A percentile compares a stretch with the other conserved stretches of the same genome.
Evolutionary conservation across 179 eudicot species (phyloP).

Genomic region (Patellifolia procumbens): DNA sequence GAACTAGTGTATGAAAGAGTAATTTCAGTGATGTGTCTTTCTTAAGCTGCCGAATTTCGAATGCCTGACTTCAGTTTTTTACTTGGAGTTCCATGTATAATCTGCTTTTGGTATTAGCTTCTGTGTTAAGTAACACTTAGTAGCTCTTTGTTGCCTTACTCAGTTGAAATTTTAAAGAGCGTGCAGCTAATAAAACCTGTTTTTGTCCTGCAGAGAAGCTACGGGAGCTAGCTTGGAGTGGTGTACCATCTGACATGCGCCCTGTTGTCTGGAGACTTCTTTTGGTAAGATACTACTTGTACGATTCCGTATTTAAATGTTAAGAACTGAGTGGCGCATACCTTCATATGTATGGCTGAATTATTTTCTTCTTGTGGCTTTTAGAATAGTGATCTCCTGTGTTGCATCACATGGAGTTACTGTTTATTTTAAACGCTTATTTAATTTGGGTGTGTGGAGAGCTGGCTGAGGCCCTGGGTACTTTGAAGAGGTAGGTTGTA

Average conservation of each 20-base stretch:
- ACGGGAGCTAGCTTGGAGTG: constrained; percentile 96
- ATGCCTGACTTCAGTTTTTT: neutral
- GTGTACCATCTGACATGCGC: constrained; percentile 87
- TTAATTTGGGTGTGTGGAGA: neutral
- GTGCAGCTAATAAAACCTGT: neutral
- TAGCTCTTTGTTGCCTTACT: constrained; percentile 10
- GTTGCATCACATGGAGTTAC: neutral
- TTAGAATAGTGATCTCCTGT: neutral
- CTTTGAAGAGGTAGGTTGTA: neutral
- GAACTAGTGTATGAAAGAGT: neutral
- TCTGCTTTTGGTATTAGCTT: neutral
- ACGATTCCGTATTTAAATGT: neutral
- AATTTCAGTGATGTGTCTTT: neutral
- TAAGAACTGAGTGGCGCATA: neutral
- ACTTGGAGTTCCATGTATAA: neutral
- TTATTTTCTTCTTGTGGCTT: neutral
- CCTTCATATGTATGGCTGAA: neutral
- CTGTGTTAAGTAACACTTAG: neutral
- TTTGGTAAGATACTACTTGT: constrained; percentile 53
- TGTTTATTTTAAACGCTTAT: neutral
- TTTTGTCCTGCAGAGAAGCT: constrained; percentile 64
- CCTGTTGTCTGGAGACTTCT: constrained; percentile 95
- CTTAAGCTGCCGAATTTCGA: neutral
- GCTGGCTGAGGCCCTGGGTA: neutral
- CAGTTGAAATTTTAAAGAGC: neutral